Evolutionary conservation across 345 rosid species (phyloP), one percentile per base, ranked within the genome.

Genomic region (Pistacia integerrima): DNA sequence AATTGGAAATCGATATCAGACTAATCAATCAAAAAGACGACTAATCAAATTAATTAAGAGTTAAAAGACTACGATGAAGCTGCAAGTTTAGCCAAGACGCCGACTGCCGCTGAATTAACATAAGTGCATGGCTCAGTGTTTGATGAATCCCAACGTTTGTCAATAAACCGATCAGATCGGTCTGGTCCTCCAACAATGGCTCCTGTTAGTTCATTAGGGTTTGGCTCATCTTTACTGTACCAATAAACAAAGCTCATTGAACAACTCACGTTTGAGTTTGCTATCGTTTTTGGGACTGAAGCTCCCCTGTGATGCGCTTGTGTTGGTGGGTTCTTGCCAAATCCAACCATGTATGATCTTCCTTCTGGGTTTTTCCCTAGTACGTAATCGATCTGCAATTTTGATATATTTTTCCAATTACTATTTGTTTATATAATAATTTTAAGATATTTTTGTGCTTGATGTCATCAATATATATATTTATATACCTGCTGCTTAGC

Each of bases 151-250:
- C 88, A 83, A 8, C 97, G 90, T 35, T 84, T 61, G 78, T 95
- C 99, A 0, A 70, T 80, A 76, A 92, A 95, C 8, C 84, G 46
- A 74, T 95, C 99, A 48, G 77, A 64, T 33, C 83, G 84, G 82
- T 95, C 98, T 4, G 97, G 99, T 67, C 99, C 99, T 4, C 99
- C 99, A 1, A 95, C 74, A 57, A 93, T 84, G 20, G 98, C 99
- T 5, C 99, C 99, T 0, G 98, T 92, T 11, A 93, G 87, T 82
- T 88, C 97, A 69, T 95, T 90, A 17, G 91, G 82, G 80, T 95
- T 95, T 13, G 98, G 91, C 7, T 14, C 28, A 51, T 86, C 70
- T 72, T 74, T 83, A 48, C 76, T 73, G 84, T 74, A 87, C 84
- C 86, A 95, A 10, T 84, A 46, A 16, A 73, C 86, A 65, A 95